Evolutionary conservation across 805 yeast genomes (phyloP).

Genomic region (Metschnikowia arizonensis): DNA sequence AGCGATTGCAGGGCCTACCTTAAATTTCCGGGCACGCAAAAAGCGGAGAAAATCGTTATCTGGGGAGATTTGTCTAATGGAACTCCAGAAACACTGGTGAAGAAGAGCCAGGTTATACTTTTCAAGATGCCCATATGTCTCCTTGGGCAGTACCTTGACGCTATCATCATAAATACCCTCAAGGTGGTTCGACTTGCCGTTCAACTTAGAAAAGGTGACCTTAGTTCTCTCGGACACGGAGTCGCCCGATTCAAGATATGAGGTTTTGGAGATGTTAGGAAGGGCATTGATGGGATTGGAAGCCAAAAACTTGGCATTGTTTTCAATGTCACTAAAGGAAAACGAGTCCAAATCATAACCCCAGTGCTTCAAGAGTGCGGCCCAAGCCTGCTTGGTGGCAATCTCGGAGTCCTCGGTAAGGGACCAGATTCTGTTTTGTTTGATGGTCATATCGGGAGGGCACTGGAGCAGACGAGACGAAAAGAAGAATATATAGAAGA

Average conservation of each 20-base stretch:
- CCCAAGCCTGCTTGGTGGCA: constrained; percentile 68
- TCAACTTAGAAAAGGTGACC: constrained; percentile 8
- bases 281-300: constrained; percentile 14
- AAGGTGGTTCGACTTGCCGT: constrained; percentile 10
- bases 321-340: constrained; percentile 12
- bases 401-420: constrained; percentile 53
- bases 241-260: constrained; percentile 10
- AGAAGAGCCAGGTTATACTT: constrained; percentile 12
- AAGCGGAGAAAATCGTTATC: constrained; percentile 18
- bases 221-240: constrained; percentile 11
- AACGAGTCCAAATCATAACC: constrained; percentile 17
- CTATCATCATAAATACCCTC: constrained; percentile 12
- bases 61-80: constrained; percentile 17
- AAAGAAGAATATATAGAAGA: background rate
- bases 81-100: constrained; percentile 15
- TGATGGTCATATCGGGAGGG: constrained; percentile 7
- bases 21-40: constrained; percentile 18
- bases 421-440: constrained; percentile 19
- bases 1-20: constrained; percentile 11
- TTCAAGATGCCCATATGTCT: constrained; percentile 8
- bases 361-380: constrained; percentile 48
- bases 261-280: constrained; percentile 11
- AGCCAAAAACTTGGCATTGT: constrained; percentile 9
- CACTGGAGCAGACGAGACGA: background rate
- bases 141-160: constrained; percentile 8